Evolutionary conservation across 805 yeast genomes (phyloP).

Genomic region (Hanseniaspora occidentalis): DNA sequence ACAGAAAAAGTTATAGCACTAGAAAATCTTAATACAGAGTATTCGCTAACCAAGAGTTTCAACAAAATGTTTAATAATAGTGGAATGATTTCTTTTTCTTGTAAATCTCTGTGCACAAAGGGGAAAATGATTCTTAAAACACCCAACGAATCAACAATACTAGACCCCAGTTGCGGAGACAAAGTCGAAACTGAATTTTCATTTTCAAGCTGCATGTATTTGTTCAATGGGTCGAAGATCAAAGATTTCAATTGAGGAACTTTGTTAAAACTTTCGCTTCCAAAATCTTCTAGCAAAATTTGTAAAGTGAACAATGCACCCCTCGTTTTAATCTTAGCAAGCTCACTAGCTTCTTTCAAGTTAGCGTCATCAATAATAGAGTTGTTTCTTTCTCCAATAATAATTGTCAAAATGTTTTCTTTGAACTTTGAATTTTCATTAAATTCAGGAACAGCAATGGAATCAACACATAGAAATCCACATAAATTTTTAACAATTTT

Average conservation of each 20-base stretch:
- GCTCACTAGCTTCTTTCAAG: constrained; percentile 51
- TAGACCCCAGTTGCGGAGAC: constrained; percentile 52
- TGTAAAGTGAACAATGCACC: constrained; percentile 73
- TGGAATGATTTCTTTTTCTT: constrained; percentile 34
- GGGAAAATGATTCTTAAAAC: constrained; percentile 65
- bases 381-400: constrained; percentile 60
- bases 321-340: constrained; percentile 67
- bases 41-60: constrained; percentile 47
- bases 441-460: constrained; percentile 91
- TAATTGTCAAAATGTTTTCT: constrained; percentile 55
- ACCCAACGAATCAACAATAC: constrained; percentile 77
- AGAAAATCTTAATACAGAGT: constrained; percentile 77
- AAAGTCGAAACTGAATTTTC: constrained; percentile 20
- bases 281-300: constrained; percentile 40
- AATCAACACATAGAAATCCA: constrained; percentile 89
- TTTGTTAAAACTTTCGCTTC: constrained; percentile 38
- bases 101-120: constrained; percentile 36
- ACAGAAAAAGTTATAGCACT: constrained; percentile 83
- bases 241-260: constrained; percentile 55
- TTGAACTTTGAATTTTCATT: constrained; percentile 43
- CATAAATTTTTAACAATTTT: constrained; percentile 84
- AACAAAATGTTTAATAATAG: constrained; percentile 39
- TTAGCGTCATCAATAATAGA: constrained; percentile 50
- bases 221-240: constrained; percentile 53
- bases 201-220: constrained; percentile 22